Conservation (phyloP, 2,329 filamentous ascomycete genomes). For the Davidsoniella eucalypti region DNA sequence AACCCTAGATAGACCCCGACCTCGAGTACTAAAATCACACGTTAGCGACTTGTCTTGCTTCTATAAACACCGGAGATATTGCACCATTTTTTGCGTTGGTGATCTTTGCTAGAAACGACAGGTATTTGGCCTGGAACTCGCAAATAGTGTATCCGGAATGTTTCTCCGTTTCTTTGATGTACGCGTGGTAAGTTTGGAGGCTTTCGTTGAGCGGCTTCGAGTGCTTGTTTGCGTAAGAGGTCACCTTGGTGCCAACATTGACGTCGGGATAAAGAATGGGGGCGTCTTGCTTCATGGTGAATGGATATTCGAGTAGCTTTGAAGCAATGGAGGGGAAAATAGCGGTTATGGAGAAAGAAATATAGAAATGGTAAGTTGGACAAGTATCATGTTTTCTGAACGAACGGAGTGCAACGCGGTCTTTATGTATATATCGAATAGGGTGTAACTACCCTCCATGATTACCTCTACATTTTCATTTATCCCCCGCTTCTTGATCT, state of each 20-base stretch:
- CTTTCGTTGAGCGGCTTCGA: slow-evolving; percentile 3
- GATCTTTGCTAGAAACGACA: slow-evolving; percentile 8
- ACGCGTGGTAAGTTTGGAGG: slow-evolving; percentile 6
- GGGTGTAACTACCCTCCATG: no score
- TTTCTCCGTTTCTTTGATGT: slow-evolving; percentile 9
- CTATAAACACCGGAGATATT: background rate
- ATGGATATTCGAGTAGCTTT: no score
- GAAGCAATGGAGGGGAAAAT: background rate
- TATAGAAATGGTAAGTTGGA: no score
- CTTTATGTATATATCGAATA: no score
- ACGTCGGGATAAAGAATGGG: slow-evolving; percentile 11
- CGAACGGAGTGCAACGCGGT: no score
- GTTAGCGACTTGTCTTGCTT: background rate
- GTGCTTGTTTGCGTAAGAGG: slow-evolving; percentile 9
- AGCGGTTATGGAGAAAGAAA: no score
- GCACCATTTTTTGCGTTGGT: slow-evolving; percentile 9
- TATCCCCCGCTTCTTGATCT: no score
- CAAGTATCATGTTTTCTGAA: no score
- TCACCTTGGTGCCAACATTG: slow-evolving; percentile 12
- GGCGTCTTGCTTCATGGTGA: slow-evolving; percentile 10
- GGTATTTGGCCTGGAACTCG: slow-evolving; percentile 12
- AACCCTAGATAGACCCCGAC: slow-evolving; percentile 18
- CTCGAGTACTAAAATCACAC: slow-evolving; percentile 17
- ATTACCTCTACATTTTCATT: no score
- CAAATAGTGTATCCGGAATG: slow-evolving; percentile 9